Evolutionary conservation across 2,329 filamentous ascomycete genomes (phyloP).

Genomic region (Sphaerostilbella broomeana): DNA sequence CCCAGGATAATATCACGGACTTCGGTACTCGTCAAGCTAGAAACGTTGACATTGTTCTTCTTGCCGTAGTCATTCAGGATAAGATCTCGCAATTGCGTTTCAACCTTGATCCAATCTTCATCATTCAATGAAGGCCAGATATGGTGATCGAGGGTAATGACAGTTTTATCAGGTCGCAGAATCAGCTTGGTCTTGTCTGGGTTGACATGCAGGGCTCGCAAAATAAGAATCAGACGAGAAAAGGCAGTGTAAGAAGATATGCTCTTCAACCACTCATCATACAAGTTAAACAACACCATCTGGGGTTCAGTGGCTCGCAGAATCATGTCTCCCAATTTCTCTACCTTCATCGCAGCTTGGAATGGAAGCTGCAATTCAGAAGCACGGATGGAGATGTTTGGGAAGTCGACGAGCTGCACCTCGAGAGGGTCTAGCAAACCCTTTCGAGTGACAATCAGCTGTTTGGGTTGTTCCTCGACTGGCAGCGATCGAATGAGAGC

Average conservation of each 20-base stretch:
- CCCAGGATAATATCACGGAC: slow-evolving; percentile 96
- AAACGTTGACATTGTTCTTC: slow-evolving; percentile 99
- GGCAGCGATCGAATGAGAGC: slow-evolving; percentile 92
- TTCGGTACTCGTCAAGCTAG: slow-evolving; percentile 92
- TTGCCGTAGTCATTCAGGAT: slow-evolving; percentile 98
- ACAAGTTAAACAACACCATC: slow-evolving; percentile 98
- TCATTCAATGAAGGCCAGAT: slow-evolving; percentile 95
- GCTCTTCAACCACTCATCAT: slow-evolving; percentile 97
- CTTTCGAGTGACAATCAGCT: slow-evolving; percentile 96
- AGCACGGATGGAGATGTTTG: slow-evolving; percentile 96
- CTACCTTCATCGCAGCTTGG: slow-evolving; percentile 99
- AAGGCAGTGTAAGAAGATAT: slow-evolving; percentile 99
- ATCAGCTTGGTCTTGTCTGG: slow-evolving; percentile 97
- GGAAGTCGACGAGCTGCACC: slow-evolving; percentile 95
- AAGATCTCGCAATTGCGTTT: slow-evolving; percentile 88
- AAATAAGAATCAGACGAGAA: slow-evolving; percentile 85
- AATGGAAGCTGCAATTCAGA: slow-evolving; percentile 96
- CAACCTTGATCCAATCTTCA: slow-evolving; percentile 99
- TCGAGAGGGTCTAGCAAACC: slow-evolving; percentile 94
- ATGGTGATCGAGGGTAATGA: slow-evolving; percentile 97
- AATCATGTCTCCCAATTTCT: slow-evolving; percentile 99
- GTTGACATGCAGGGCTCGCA: slow-evolving; percentile 94
- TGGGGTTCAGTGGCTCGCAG: slow-evolving; percentile 96
- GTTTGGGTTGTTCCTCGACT: slow-evolving; percentile 97
- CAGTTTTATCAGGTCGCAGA: slow-evolving; percentile 90